A percentile compares a stretch with the other conserved stretches of the same genome.
Conservation (phyloP, 306 rosid genomes). For the Lotus japonicus region DNA sequence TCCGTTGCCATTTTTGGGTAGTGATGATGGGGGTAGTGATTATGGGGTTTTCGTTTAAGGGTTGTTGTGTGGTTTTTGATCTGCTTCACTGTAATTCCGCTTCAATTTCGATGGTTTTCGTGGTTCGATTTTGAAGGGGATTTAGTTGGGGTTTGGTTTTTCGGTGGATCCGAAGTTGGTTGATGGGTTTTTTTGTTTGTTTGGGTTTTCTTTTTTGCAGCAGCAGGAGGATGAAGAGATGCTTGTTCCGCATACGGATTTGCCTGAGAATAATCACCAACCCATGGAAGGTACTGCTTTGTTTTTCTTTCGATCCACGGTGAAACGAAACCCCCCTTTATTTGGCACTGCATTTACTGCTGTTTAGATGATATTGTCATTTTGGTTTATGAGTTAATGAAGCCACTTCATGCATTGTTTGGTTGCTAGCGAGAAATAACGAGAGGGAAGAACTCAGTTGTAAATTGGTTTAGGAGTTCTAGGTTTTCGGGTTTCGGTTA, state of each 20-base stretch:
- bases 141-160: conserved; percentile 23
- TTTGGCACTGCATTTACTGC: not conserved
- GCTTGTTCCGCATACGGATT: conserved; percentile 79
- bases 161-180: conserved; percentile 37
- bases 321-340: not conserved
- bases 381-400: conserved; percentile 8
- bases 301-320: conserved; percentile 27
- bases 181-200: conserved; percentile 21
- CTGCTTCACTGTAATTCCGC: conserved; percentile 23
- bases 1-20: conserved; percentile 16
- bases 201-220: conserved; percentile 34
- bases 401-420: conserved; percentile 21
- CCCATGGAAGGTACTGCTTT: conserved; percentile 68
- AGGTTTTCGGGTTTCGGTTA: not conserved
- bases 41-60: conserved; percentile 30
- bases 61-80: conserved; percentile 38
- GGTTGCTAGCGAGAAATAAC: not conserved
- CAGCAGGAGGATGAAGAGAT: conserved; percentile 94
- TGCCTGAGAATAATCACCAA: conserved; percentile 72
- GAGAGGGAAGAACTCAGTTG: not conserved
- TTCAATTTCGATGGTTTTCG: conserved; percentile 29
- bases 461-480: not conserved
- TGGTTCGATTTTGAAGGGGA: conserved; percentile 30
- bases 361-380: conserved; percentile 9
- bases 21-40: conserved; percentile 12